A percentile compares a stretch with the other conserved stretches of the same genome.
Conservation (phyloP, 1,139 yeast genomes). For the Chernovozyma sophiae-reginae region DNA sequence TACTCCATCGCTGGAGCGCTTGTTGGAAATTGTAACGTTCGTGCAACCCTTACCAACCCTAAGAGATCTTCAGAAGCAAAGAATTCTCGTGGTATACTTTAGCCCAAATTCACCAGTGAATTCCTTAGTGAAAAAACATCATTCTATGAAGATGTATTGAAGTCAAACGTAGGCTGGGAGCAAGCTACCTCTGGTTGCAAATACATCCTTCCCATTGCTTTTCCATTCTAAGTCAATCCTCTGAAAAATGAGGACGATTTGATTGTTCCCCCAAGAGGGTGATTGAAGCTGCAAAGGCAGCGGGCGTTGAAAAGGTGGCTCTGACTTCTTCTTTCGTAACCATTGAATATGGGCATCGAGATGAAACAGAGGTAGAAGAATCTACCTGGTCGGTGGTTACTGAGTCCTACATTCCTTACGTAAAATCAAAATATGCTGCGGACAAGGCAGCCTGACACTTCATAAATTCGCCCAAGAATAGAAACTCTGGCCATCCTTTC, state of each 20-base stretch:
- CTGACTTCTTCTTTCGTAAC: slow-evolving; percentile 20
- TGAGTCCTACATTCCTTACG: slow-evolving; percentile 14
- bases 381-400: slow-evolving; percentile 1
- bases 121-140: slow-evolving; percentile 1
- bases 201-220: slow-evolving; percentile 14
- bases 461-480: slow-evolving; percentile 8
- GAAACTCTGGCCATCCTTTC: slow-evolving; percentile 9
- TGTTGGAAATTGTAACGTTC: slow-evolving; percentile 8
- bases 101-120: slow-evolving; percentile 4
- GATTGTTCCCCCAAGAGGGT: slow-evolving; percentile 11
- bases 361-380: slow-evolving; percentile 1
- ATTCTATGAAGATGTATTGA: slow-evolving; percentile 11
- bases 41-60: slow-evolving; percentile 8
- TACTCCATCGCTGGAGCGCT: slow-evolving; percentile 7
- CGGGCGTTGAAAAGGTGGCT: slow-evolving; percentile 17
- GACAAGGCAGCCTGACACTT: slow-evolving; percentile 15
- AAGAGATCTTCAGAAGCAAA: slow-evolving; percentile 4
- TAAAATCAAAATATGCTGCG: slow-evolving; percentile 10
- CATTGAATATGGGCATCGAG: slow-evolving; percentile 5
- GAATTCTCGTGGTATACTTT: slow-evolving; percentile 2
- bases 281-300: slow-evolving; percentile 10
- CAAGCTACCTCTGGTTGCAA: slow-evolving; percentile 12
- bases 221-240: slow-evolving; percentile 8
- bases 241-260: slow-evolving; percentile 8
- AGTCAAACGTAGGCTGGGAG: slow-evolving; percentile 12